These are phyloP conservation scores for Podospora pseudopauciseta DNA, from an alignment of 495 filamentous ascomycete genomes.

Conservation along the genomic window DNA sequence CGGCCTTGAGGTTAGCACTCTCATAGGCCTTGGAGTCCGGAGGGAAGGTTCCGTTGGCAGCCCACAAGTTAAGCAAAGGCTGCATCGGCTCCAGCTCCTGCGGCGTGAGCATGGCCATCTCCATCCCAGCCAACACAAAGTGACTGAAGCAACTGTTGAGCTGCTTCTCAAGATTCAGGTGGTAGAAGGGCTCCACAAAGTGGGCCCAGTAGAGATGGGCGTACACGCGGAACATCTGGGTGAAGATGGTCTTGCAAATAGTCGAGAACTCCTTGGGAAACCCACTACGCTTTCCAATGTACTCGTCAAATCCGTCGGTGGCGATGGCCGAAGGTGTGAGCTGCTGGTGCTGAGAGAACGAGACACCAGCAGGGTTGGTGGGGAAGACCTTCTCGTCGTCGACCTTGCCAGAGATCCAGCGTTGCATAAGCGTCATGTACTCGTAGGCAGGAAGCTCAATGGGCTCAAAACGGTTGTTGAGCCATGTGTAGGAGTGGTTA, in stretches of 20 bases:
- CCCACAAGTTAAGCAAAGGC: constrained; percentile 84
- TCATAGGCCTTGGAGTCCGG: constrained; percentile 60
- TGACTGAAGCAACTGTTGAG: constrained; percentile 95
- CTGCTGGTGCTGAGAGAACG: constrained; percentile 53
- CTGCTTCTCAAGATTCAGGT: constrained; percentile 76
- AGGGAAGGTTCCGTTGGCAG: constrained; percentile 77
- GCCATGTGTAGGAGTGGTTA: constrained; percentile 87
- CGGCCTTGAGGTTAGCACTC: constrained; percentile 50
- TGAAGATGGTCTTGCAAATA: constrained; percentile 85
- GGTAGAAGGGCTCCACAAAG: constrained; percentile 78
- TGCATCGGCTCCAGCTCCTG: constrained; percentile 92
- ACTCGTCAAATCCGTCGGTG: constrained; percentile 58
- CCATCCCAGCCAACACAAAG: constrained; percentile 83
- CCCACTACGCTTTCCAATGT: constrained; percentile 82
- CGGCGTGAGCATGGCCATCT: constrained; percentile 75
- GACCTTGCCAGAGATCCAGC: constrained; percentile 90
- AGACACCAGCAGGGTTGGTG: constrained; percentile 60
- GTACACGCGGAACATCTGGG: constrained; percentile 97
- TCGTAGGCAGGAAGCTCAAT: constrained; percentile 72
- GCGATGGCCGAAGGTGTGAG: constrained; percentile 57
- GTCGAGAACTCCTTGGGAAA: constrained; percentile 83
- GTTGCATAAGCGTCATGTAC: constrained; percentile 89
- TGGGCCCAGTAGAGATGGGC: constrained; percentile 86
- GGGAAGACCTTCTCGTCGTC: constrained; percentile 84
- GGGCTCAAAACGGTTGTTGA: constrained; percentile 60